These are phyloP conservation scores for Elsinoe arachidis DNA, from an alignment of 2,329 filamentous ascomycete species.

Conservation along the genomic window DNA sequence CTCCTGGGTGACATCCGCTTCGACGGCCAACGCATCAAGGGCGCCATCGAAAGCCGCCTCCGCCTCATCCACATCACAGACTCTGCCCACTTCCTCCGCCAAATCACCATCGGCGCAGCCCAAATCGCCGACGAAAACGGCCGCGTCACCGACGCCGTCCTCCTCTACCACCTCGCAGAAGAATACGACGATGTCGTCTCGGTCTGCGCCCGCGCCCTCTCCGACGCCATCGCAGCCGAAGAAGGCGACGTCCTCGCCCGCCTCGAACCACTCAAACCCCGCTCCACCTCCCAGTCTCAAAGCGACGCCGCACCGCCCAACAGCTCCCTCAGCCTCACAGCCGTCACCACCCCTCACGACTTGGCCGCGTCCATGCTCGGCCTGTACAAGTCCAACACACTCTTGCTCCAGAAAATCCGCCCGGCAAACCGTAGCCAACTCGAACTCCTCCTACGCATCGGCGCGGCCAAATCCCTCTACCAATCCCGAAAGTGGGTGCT, in stretches of 20 bases:
- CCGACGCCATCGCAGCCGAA: slow-evolving; percentile 79
- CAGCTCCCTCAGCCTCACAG: slow-evolving; percentile 56
- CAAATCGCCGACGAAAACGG: slow-evolving; percentile 91
- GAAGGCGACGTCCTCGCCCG: slow-evolving; percentile 73
- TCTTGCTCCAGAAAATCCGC: slow-evolving; percentile 54
- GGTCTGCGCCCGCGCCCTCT: slow-evolving; percentile 82
- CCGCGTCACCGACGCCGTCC: slow-evolving; percentile 82
- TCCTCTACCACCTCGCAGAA: slow-evolving; percentile 87
- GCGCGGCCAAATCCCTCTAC: slow-evolving; percentile 51
- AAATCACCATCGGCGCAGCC: slow-evolving; percentile 88
- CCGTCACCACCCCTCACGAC: slow-evolving; percentile 57
- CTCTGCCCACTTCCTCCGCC: slow-evolving; percentile 76
- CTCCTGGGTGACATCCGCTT: slow-evolving; percentile 83
- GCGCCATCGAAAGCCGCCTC: slow-evolving; percentile 78
- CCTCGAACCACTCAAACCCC: slow-evolving; percentile 70
- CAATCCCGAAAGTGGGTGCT: slow-evolving; percentile 50
- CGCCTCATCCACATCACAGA: slow-evolving; percentile 70
- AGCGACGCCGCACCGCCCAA: slow-evolving; percentile 32
- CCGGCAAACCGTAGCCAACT: slow-evolving; percentile 50
- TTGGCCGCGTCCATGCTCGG: slow-evolving; percentile 54
- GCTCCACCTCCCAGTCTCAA: slow-evolving; percentile 32
- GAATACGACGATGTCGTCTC: slow-evolving; percentile 92
- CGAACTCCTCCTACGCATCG: slow-evolving; percentile 51
- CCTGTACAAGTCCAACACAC: slow-evolving; percentile 53
- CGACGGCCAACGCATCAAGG: slow-evolving; percentile 76